Conservation (phyloP, 2,329 filamentous ascomycete species). For the Aspergillus novofumigatus region DNA sequence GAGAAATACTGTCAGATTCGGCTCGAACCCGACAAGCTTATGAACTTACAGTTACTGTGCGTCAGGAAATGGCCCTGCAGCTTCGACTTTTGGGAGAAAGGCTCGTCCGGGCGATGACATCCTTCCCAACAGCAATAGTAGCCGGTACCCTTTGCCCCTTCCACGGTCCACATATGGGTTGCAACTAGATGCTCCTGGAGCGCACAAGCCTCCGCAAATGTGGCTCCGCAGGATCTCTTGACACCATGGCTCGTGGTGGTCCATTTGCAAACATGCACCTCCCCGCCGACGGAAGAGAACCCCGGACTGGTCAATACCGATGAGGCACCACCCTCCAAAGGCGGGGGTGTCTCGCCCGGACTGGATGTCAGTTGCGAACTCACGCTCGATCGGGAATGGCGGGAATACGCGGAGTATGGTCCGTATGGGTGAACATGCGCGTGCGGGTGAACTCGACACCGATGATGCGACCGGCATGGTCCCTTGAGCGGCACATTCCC, state of each 20-base stretch:
- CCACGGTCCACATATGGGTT: slow-evolving; percentile 34
- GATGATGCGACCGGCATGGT: slow-evolving; percentile 32
- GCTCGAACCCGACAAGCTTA: not conserved
- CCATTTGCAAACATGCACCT: slow-evolving; percentile 40
- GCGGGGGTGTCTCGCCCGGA: slow-evolving; percentile 35
- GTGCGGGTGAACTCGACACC: slow-evolving; percentile 31
- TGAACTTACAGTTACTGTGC: slow-evolving; percentile 40
- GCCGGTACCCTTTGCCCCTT: slow-evolving; percentile 37
- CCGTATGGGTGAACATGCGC: slow-evolving; percentile 31
- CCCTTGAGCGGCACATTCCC: slow-evolving; percentile 19
- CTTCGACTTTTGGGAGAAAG: slow-evolving; percentile 44
- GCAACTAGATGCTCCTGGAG: slow-evolving; percentile 40
- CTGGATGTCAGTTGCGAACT: slow-evolving; percentile 36
- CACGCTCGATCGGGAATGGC: slow-evolving; percentile 33
- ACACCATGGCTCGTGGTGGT: slow-evolving; percentile 22
- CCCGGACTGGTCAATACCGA: slow-evolving; percentile 37
- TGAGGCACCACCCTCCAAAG: slow-evolving; percentile 30
- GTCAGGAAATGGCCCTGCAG: slow-evolving; percentile 43
- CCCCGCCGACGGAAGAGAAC: slow-evolving; percentile 25
- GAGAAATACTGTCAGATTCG: not conserved
- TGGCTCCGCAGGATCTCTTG: slow-evolving; percentile 31
- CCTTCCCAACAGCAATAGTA: slow-evolving; percentile 44
- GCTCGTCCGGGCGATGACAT: slow-evolving; percentile 40
- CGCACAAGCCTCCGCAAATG: slow-evolving; percentile 31
- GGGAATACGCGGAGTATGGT: slow-evolving; percentile 33